phyloP scores from a whole-genome alignment of 768 basidiomycete species.

The Chiua virens region DNA sequence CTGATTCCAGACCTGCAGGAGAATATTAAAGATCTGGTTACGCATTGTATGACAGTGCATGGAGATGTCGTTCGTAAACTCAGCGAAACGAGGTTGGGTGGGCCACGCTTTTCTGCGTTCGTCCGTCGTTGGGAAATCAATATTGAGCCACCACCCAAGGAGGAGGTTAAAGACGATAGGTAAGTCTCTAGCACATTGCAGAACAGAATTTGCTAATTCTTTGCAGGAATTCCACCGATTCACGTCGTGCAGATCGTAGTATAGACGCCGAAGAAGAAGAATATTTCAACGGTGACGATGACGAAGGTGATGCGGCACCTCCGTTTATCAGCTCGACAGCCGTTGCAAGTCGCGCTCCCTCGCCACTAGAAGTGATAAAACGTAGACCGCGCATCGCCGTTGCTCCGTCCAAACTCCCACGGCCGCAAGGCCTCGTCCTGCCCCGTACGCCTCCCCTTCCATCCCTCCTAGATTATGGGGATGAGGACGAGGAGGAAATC shows the following conservation, averaged over 20 bases:
- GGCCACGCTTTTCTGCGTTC: conserved; percentile 68
- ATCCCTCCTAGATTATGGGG: conserved; percentile 74
- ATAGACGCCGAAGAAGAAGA: conserved; percentile 84
- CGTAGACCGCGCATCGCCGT: conserved; percentile 56
- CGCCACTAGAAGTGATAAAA: conserved; percentile 45
- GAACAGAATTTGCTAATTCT: conserved; percentile 9
- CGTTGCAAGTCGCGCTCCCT: conserved; percentile 27
- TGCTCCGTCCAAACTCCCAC: conserved; percentile 46
- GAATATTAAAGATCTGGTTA: conserved; percentile 83
- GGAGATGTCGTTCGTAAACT: conserved; percentile 65
- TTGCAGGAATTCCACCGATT: conserved; percentile 41
- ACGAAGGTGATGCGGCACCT: conserved; percentile 55
- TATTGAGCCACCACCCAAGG: conserved; percentile 69
- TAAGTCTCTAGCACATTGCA: conserved; percentile 30
- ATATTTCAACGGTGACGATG: conserved; percentile 90
- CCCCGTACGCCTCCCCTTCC: conserved; percentile 55
- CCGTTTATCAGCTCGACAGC: conserved; percentile 30
- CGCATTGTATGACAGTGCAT: conserved; percentile 79
- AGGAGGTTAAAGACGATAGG: conserved; percentile 52
- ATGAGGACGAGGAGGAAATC: conserved; percentile 58
- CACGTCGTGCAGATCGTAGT: conserved; percentile 42
- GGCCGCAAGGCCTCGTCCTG: conserved; percentile 38
- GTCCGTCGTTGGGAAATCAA: conserved; percentile 90
- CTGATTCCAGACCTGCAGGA: conserved; percentile 50
- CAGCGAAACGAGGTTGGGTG: conserved; percentile 56